phyloP scores from a whole-genome alignment of 352 stramenopile genomes.

The Pythium inflatum region DNA sequence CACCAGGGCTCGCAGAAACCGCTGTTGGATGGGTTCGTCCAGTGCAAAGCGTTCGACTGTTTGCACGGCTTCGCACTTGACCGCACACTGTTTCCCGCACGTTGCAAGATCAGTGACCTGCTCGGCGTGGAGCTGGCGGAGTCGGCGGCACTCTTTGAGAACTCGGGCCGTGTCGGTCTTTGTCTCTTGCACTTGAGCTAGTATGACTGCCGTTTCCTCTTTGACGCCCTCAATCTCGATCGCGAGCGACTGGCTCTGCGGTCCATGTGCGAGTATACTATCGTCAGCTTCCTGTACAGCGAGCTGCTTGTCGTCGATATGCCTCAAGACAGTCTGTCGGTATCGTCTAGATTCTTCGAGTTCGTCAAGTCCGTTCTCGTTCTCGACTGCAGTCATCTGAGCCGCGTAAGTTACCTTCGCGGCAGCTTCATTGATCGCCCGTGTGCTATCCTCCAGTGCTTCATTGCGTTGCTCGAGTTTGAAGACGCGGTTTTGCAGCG shows the following conservation, averaged over 20 bases:
- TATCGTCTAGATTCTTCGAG: slow-evolving; percentile 6
- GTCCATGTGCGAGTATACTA: slow-evolving; percentile 11
- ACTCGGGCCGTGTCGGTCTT: background rate
- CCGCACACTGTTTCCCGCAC: slow-evolving; percentile 8
- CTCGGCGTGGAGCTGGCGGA: slow-evolving; percentile 8
- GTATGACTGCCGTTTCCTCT: background rate
- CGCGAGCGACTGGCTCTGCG: slow-evolving; percentile 2
- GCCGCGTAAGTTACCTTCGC: slow-evolving; percentile 16
- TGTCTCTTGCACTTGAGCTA: background rate
- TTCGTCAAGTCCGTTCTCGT: slow-evolving; percentile 10
- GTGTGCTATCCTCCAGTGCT: slow-evolving; percentile 6
- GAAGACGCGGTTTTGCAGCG: slow-evolving; percentile 32
- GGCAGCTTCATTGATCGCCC: background rate
- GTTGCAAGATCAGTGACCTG: slow-evolving; percentile 2
- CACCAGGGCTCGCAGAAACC: slow-evolving; percentile 29
- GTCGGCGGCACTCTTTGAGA: background rate
- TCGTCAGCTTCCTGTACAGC: background rate
- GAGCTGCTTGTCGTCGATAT: slow-evolving; percentile 9
- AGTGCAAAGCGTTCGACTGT: slow-evolving; percentile 2
- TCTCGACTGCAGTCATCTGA: slow-evolving; percentile 7
- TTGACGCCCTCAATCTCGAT: slow-evolving; percentile 6
- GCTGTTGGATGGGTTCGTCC: slow-evolving; percentile 11
- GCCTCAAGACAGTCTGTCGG: slow-evolving; percentile 7
- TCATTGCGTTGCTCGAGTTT: slow-evolving; percentile 30
- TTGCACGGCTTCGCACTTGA: slow-evolving; percentile 31